Percentiles rank a stretch among this genome's conserved stretches.
These are phyloP conservation scores for Fusarium heterosporum DNA, from an alignment of 2,329 filamentous ascomycete genomes.

Conservation along the genomic window DNA sequence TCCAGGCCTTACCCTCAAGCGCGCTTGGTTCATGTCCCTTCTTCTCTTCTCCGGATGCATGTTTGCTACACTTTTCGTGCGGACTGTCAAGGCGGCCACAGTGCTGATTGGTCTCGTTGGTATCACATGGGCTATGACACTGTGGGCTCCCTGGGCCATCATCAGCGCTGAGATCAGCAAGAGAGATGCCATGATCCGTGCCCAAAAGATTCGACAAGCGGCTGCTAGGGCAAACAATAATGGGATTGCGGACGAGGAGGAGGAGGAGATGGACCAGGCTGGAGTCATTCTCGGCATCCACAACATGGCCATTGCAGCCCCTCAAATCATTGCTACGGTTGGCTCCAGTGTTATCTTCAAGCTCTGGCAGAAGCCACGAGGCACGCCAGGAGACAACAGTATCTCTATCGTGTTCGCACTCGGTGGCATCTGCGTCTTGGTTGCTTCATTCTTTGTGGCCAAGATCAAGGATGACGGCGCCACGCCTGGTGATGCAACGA, in stretches of 20 bases:
- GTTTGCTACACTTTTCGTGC: constrained; percentile 84
- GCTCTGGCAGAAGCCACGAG: constrained; percentile 86
- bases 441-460: constrained; percentile 79
- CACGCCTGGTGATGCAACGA: constrained; percentile 53
- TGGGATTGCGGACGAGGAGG: constrained; percentile 47
- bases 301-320: constrained; percentile 92
- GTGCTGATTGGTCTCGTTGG: constrained; percentile 84
- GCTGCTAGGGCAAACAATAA: constrained; percentile 26
- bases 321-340: constrained; percentile 90
- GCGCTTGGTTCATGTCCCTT: constrained; percentile 87
- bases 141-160: constrained; percentile 96
- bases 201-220: constrained; percentile 48
- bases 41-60: constrained; percentile 86
- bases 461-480: constrained; percentile 72
- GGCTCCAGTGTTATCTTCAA: constrained; percentile 87
- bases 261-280: constrained; percentile 78
- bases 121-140: constrained; percentile 90
- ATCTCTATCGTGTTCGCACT: constrained; percentile 88
- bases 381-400: constrained; percentile 84
- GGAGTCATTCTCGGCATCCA: constrained; percentile 94
- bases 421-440: constrained; percentile 81
- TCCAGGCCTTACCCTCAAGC: constrained; percentile 85
- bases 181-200: constrained; percentile 72
- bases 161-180: constrained; percentile 93
- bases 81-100: constrained; percentile 76